Base-by-base conservation (phyloP, 352 stramenopile species). In the Stramenopiles sp. region DNA sequence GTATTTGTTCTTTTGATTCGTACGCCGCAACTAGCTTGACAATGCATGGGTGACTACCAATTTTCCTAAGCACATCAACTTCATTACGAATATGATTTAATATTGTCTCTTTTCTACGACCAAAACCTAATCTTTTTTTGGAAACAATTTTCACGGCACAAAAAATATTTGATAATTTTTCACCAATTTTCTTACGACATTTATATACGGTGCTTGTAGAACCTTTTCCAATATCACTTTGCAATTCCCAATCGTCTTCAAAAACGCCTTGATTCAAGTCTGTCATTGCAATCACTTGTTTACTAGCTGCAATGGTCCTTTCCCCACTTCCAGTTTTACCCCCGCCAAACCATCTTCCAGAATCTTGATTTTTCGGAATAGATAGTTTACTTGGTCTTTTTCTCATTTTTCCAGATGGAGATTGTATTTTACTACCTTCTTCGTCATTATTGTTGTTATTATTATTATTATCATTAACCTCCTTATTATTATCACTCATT, bases 1-100 rank as follows among this genome's bases (percentile, higher is more conserved):
- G 92, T 73, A 95, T 92, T 78, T 90, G 87, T 73, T 86, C 81
- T 0, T 89, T 82, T 0, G 84, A 88, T 74, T 93, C 87, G 78
- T 88, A 94, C 4, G 91, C 89, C 84, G 94, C 90, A 79, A 90
- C 86, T 43, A 95, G 84, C 65, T 84, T 80, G 78, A 96, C 93
- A 79, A 96, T 95, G 81, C 93, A 90, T 0, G 88, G 88, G 82
- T 94, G 90, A n/a, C 85, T 74, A 27, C 93, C 78, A 7, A 83
- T 38, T 73, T 84, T 78, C 27, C 38, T 63, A 23, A 69, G 27
- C n/a, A 6, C 30, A 31, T 30, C 38, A 20, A 81, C 53, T 69
- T 69, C 53, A 20, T 20, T 69, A 27, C 53, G 53, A 69, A 69
- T 69, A 27, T 69, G 53, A 27, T 20, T 27, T 27, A 69, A 27